Base-by-base conservation (phyloP, 768 basidiomycete species). In the Termitomyces sp. region DNA sequence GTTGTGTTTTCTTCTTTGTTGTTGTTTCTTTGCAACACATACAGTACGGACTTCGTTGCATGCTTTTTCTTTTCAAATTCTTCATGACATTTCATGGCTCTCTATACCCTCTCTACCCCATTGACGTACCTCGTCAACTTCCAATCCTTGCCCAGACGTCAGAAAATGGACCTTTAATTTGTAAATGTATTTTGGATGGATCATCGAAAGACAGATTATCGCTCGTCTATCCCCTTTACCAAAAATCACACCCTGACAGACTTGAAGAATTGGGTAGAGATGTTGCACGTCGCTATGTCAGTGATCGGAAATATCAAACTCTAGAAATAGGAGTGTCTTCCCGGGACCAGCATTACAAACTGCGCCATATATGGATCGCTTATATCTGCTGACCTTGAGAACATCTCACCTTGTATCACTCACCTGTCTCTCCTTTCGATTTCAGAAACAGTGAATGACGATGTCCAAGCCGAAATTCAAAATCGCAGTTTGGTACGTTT, bases 401-500 rank as follows among this genome's bases (percentile, higher is more conserved):
- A 35, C 10, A 2, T n/a, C 16, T 24, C 33, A 13, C 4, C 36
- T n/a, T 10, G 13, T 2, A 18, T 18, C 18, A 30, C 26, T 40
- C 26, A 2, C 5, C 8, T 10, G 16, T 36, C 13, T 6, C 3
- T n/a, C 7, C 24, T 9, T 16, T 16, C 16, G 8, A 36, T 26
- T 36, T 51, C 5, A 40, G 18, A 38, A 12, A 38, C 35, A 10
- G 51, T 53, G 6, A 53, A 53, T 28, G 12, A 20, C 44, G 28
- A 53, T 58, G 52, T 47, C 51, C 8, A 51, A 47, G 38, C 42
- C 60, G 7, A 61, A 56, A 42, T 58, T 61, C 24, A 58, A 48
- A 44, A 28, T 61, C 20, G 44, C 54, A 4, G 40, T 61, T 26
- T 56, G 61, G 61, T 61, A n/a, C 45, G 60, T 55, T 22, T 26